phyloP scores from a whole-genome alignment of 2,329 filamentous ascomycete genomes.

The Pseudovirgaria hyperparasitica region DNA sequence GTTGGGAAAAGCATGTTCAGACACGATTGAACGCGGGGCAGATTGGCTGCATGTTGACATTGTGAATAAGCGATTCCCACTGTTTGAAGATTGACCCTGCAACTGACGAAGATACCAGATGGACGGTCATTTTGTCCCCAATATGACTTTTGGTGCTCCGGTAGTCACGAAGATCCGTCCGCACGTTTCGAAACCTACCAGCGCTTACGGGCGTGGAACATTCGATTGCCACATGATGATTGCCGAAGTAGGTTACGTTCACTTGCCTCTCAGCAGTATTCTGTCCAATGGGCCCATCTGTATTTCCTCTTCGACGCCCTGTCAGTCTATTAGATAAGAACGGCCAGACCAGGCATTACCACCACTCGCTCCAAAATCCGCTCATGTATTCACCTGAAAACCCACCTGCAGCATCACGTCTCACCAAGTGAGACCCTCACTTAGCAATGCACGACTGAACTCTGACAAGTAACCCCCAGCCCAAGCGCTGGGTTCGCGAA shows the following conservation, averaged over 20 bases:
- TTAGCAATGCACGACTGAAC: too few relatives aligned
- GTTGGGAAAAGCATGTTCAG: constrained; percentile 73
- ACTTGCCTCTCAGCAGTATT: constrained; percentile 8
- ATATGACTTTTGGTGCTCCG: constrained; percentile 92
- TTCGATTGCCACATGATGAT: constrained; percentile 99
- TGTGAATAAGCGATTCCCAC: constrained; percentile 2
- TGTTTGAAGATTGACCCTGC: constrained; percentile 4
- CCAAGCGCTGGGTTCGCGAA: constrained; percentile 94
- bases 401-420: too few relatives aligned
- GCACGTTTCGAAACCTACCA: constrained; percentile 64
- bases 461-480: too few relatives aligned
- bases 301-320: background rate
- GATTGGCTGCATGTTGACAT: constrained; percentile 32
- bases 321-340: background rate
- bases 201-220: constrained; percentile 66
- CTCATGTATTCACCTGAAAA: too few relatives aligned
- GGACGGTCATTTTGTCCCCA: constrained; percentile 98
- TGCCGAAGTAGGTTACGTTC: constrained; percentile 87
- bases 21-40: constrained; percentile 74
- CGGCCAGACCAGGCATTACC: too few relatives aligned
- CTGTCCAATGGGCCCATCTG: constrained; percentile 2
- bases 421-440: too few relatives aligned
- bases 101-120: constrained; percentile 79
- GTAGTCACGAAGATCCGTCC: constrained; percentile 88
- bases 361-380: too few relatives aligned